phyloP scores from a whole-genome alignment of 139 green algal genomes.

The Zygnema circumcarinatum region DNA sequence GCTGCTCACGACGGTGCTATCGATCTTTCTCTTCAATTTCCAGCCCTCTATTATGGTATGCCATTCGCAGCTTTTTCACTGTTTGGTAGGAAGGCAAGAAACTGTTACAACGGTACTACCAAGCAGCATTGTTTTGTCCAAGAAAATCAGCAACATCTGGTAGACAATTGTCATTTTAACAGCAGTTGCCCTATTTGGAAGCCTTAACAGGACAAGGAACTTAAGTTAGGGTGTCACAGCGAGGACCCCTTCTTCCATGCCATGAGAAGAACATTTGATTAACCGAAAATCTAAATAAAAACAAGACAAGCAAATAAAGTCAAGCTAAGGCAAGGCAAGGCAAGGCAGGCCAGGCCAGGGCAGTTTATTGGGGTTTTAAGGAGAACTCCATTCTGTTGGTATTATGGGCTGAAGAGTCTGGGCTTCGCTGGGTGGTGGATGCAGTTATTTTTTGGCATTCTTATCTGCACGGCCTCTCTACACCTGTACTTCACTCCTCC shows the following conservation, averaged over 20 bases:
- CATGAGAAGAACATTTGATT: no score
- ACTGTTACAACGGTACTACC: background rate
- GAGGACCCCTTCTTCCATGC: no score
- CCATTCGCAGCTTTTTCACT: background rate
- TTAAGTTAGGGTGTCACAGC: background rate
- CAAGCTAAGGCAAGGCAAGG: no score
- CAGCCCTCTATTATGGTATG: constrained; percentile 65
- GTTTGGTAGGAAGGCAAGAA: background rate
- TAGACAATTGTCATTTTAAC: background rate
- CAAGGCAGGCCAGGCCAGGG: no score
- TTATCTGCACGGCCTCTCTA: constrained; percentile 65
- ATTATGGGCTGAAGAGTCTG: background rate
- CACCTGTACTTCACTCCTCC: constrained; percentile 62
- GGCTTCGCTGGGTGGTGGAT: background rate
- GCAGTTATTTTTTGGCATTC: constrained; percentile 70
- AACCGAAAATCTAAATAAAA: no score
- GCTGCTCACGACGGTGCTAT: constrained; percentile 72
- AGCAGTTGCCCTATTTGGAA: background rate
- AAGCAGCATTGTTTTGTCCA: background rate
- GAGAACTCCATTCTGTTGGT: background rate
- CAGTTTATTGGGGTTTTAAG: no score
- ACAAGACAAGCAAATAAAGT: no score
- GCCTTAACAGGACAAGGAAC: background rate
- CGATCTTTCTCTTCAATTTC: constrained; percentile 66
- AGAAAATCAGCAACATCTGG: background rate